Percentiles rank a stretch among this genome's conserved stretches.
Conservation (phyloP, 495 filamentous ascomycete genomes). For the Rostrohypoxylon terebratum region DNA sequence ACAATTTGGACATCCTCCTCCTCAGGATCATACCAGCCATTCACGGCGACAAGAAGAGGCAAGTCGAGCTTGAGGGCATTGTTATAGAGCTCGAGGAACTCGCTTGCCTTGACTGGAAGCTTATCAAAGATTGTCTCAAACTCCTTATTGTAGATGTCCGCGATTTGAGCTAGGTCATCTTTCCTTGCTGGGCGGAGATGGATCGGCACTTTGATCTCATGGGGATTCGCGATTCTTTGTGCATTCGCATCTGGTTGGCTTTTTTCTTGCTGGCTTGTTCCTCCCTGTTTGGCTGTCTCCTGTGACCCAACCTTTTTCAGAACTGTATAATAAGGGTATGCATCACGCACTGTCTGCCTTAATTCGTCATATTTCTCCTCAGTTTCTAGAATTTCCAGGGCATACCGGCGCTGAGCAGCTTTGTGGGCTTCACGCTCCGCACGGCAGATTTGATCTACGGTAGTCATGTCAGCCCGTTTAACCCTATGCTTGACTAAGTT, state of each 20-base stretch:
- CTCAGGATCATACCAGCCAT: conserved; percentile 27
- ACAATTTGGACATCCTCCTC: conserved; percentile 36
- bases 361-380: background rate
- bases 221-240: conserved; percentile 1
- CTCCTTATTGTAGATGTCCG: conserved; percentile 55
- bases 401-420: background rate
- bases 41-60: conserved; percentile 58
- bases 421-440: background rate
- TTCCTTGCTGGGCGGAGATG: conserved; percentile 51
- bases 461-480: background rate
- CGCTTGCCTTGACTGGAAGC: conserved; percentile 25
- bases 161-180: conserved; percentile 47
- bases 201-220: conserved; percentile 46
- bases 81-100: conserved; percentile 46
- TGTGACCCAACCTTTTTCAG: conserved; percentile 2
- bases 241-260: background rate
- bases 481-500: background rate
- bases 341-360: background rate
- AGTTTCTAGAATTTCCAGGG: background rate
- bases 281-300: conserved; percentile 11
- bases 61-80: conserved; percentile 37
- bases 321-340: background rate
- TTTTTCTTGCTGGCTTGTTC: background rate
- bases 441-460: background rate
- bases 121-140: conserved; percentile 49